Evolutionary conservation across 257 asterid genomes (phyloP).

Genomic region (Oldenlandia corymbosa): DNA sequence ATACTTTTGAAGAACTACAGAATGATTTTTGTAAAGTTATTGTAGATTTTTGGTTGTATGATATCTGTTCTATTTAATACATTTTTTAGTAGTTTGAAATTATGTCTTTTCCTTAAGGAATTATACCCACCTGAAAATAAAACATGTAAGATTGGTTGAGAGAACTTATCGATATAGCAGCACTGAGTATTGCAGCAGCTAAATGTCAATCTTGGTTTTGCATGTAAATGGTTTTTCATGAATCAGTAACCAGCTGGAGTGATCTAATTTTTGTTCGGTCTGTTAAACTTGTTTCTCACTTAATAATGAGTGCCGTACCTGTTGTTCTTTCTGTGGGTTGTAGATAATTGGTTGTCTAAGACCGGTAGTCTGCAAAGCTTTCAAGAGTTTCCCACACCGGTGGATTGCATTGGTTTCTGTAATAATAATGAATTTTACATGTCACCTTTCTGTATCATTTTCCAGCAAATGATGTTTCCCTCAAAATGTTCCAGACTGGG

Average conservation of each 20-base stretch:
- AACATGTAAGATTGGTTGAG: not conserved
- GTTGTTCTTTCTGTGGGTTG: not conserved
- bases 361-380: too few relatives aligned
- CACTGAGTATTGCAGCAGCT: not conserved
- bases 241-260: not conserved
- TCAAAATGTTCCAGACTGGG: not conserved
- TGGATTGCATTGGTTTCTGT: too few relatives aligned
- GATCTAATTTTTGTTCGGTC: not conserved
- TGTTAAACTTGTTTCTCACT: not conserved
- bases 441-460: not conserved
- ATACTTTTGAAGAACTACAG: too few relatives aligned
- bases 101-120: too few relatives aligned
- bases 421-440: too few relatives aligned
- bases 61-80: not conserved
- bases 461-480: not conserved
- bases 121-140: not conserved
- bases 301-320: not conserved
- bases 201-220: not conserved
- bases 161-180: too few relatives aligned
- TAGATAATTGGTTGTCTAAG: not conserved
- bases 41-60: too few relatives aligned
- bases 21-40: too few relatives aligned
- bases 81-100: too few relatives aligned
- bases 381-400: too few relatives aligned
- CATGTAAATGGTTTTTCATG: not conserved